A percentile compares a stretch with the other conserved stretches of the same genome.
Conservation (phyloP, 169 alveolate species). For the Plasmodium blacklocki region DNA sequence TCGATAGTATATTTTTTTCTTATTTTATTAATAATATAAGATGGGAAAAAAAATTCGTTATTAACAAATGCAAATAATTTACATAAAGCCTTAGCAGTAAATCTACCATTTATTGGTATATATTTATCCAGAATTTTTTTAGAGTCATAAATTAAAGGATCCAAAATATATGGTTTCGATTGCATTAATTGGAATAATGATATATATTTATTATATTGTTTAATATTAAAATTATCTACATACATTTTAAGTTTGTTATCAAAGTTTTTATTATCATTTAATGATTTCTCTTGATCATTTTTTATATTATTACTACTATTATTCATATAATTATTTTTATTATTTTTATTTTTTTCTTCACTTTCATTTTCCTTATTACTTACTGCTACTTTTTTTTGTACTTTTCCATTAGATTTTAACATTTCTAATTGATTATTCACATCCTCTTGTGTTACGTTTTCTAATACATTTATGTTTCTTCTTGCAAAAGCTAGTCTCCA, state of each 20-base stretch:
- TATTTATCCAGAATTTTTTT: slow-evolving; percentile 77
- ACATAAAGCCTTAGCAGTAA: slow-evolving; percentile 78
- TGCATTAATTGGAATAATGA: slow-evolving; percentile 71
- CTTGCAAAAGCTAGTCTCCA: slow-evolving; percentile 68
- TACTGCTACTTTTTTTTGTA: slow-evolving; percentile 1
- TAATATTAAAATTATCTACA: slow-evolving; percentile 33
- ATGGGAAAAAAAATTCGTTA: slow-evolving; percentile 72
- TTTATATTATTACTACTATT: not conserved
- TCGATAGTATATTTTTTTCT: slow-evolving; percentile 67
- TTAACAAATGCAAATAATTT: slow-evolving; percentile 67
- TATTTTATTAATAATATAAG: slow-evolving; percentile 39
- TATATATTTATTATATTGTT: slow-evolving; percentile 64
- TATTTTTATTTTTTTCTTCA: not conserved
- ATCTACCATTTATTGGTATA: slow-evolving; percentile 81
- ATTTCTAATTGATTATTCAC: slow-evolving; percentile 23
- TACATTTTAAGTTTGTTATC: slow-evolving; percentile 48
- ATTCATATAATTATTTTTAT: not conserved
- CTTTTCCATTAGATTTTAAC: slow-evolving; percentile 3
- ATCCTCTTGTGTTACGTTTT: slow-evolving; percentile 9
- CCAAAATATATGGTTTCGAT: slow-evolving; percentile 77
- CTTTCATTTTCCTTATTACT: not conserved
- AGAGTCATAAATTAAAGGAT: slow-evolving; percentile 79
- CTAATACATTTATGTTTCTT: slow-evolving; percentile 22
- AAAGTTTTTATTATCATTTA: slow-evolving; percentile 10
- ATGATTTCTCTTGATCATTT: not conserved